These are phyloP conservation scores for Jimgerdemannia lactiflua DNA, from an alignment of 192 early-diverging fungal genomes.

Conservation along the genomic window DNA sequence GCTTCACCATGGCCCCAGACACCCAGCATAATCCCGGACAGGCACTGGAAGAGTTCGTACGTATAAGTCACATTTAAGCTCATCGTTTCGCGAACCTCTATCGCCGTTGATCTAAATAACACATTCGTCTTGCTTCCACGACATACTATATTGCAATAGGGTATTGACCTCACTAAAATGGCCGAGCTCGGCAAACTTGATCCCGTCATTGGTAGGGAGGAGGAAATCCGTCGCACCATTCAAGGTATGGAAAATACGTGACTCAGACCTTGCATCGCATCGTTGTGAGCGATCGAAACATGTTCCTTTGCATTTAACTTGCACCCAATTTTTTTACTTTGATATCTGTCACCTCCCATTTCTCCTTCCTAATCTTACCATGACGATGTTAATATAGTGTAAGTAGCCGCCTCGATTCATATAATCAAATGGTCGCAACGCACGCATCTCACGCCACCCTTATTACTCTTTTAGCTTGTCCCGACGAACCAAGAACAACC, in stretches of 20 bases:
- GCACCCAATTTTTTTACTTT: too few species aligned
- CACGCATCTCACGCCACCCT: too few species aligned
- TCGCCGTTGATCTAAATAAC: too few species aligned
- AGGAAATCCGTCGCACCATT: conserved; percentile 72
- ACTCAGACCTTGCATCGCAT: neutral
- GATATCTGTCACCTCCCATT: neutral
- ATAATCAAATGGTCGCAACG: too few species aligned
- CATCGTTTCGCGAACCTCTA: conserved; percentile 2
- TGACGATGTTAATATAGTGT: too few species aligned
- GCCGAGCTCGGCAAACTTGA: conserved; percentile 78
- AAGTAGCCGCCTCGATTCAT: too few species aligned
- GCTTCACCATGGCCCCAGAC: neutral
- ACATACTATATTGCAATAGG: conserved; percentile 25
- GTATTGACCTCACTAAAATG: conserved; percentile 71
- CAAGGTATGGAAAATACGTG: conserved; percentile 46
- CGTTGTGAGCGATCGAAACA: neutral
- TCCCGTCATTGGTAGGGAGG: conserved; percentile 78
- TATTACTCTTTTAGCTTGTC: conserved; percentile 31
- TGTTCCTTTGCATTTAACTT: neutral
- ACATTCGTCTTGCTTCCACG: too few species aligned
- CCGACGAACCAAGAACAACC: conserved; percentile 78
- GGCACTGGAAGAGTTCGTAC: neutral
- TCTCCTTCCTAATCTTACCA: neutral
- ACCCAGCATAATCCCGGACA: neutral
- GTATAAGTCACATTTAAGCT: conserved; percentile 9